A percentile compares a stretch with the other conserved stretches of the same genome.
Conservation (phyloP, 2,329 filamentous ascomycete species). For the Elsinoe arachidis region DNA sequence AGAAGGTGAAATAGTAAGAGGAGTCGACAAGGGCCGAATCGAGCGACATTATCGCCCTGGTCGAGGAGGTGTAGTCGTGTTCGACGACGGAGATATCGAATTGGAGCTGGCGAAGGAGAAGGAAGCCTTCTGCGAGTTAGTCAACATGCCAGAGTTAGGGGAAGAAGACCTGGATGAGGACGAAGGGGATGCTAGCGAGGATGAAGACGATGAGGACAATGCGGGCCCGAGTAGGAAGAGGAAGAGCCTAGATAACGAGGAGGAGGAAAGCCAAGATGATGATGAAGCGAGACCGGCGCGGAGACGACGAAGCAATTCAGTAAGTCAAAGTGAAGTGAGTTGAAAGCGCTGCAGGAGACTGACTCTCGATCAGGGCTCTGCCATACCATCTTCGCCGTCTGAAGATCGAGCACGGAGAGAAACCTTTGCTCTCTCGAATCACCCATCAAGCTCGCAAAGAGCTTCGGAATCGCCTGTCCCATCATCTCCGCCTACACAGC, state of each 20-base stretch:
- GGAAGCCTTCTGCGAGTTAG: slow-evolving; percentile 74
- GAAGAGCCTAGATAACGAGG: slow-evolving; percentile 30
- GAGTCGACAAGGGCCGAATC: slow-evolving; percentile 66
- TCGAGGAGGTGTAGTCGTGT: slow-evolving; percentile 82
- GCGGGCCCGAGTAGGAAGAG: slow-evolving; percentile 29
- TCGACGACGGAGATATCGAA: slow-evolving; percentile 92
- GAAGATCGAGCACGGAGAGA: slow-evolving; percentile 15
- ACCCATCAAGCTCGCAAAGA: slow-evolving; percentile 36
- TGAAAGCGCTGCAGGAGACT: too few species aligned
- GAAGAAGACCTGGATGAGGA: slow-evolving; percentile 60
- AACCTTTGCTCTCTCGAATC: slow-evolving; percentile 16
- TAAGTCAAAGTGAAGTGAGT: slow-evolving; percentile 35
- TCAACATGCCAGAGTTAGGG: slow-evolving; percentile 84
- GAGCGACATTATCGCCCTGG: slow-evolving; percentile 64
- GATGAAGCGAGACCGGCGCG: slow-evolving; percentile 70
- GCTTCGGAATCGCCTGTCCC: slow-evolving; percentile 30
- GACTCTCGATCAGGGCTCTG: slow-evolving; percentile 38
- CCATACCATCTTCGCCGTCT: slow-evolving; percentile 59
- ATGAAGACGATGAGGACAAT: slow-evolving; percentile 45
- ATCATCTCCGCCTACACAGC: slow-evolving; percentile 50
- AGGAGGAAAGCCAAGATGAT: slow-evolving; percentile 44
- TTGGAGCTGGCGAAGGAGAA: slow-evolving; percentile 66
- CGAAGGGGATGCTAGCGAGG: slow-evolving; percentile 48
- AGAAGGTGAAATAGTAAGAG: slow-evolving; percentile 41
- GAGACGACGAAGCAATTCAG: slow-evolving; percentile 79